Evolutionary conservation across 108 stramenopile genomes (phyloP).

Genomic region (Ochromonas danica): DNA sequence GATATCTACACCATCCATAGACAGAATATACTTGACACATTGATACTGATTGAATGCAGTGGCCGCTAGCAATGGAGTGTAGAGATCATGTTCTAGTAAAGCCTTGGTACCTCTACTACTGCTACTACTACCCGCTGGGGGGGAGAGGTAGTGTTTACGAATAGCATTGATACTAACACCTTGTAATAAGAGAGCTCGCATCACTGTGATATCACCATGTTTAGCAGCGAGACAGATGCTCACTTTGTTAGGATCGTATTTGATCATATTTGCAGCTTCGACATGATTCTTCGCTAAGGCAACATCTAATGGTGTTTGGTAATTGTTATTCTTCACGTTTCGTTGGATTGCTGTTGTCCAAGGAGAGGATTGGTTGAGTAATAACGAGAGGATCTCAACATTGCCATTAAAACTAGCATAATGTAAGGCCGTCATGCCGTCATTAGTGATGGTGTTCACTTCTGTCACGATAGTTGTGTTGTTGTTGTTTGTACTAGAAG

Average conservation of each 20-base stretch:
- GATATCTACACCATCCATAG: neutral
- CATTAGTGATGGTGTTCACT: neutral
- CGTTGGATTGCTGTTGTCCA: too few species aligned
- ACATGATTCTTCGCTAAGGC: slow-evolving; percentile 20
- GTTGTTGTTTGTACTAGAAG: too few species aligned
- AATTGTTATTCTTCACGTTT: neutral
- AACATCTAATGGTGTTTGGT: slow-evolving; percentile 25
- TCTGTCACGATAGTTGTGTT: too few species aligned
- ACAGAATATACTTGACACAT: neutral
- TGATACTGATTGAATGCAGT: neutral
- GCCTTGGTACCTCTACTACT: neutral
- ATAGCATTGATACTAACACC: slow-evolving; percentile 13
- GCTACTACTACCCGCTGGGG: too few species aligned
- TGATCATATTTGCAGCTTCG: neutral
- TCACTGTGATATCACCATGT: slow-evolving; percentile 11
- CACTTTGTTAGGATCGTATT: neutral
- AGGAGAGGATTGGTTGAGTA: too few species aligned
- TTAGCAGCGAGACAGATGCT: slow-evolving; percentile 6
- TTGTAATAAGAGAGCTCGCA: slow-evolving; percentile 19
- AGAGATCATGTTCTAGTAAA: neutral
- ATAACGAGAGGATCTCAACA: neutral
- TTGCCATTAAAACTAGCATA: slow-evolving; percentile 1
- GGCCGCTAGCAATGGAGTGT: slow-evolving; percentile 36
- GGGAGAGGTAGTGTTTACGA: too few species aligned
- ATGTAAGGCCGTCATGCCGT: slow-evolving; percentile 27